A percentile compares a stretch with the other conserved stretches of the same genome.
Conservation (phyloP, 1,139 yeast genomes). For the Hanseniaspora sp. region DNA sequence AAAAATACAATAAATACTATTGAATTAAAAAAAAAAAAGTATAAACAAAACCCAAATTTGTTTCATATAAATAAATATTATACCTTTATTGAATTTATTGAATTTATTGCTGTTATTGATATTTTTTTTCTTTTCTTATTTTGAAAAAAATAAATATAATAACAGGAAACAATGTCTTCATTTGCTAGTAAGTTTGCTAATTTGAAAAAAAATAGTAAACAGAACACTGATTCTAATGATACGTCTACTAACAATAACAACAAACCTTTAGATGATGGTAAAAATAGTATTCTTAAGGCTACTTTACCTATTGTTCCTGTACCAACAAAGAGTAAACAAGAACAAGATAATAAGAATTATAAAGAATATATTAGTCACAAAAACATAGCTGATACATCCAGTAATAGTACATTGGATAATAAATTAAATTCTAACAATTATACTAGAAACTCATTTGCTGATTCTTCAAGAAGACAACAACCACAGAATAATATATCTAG, state of each 20-base stretch:
- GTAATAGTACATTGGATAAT: too few species aligned
- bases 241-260: background rate
- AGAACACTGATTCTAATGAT: background rate
- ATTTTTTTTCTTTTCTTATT: background rate
- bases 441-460: too few species aligned
- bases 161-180: constrained; percentile 7
- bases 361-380: background rate
- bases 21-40: too few species aligned
- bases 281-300: background rate
- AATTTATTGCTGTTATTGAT: background rate
- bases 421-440: too few species aligned
- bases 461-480: too few species aligned
- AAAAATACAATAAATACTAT: too few species aligned
- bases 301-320: constrained; percentile 3
- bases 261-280: background rate
- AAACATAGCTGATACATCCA: too few species aligned
- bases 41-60: too few species aligned
- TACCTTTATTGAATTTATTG: too few species aligned
- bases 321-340: background rate
- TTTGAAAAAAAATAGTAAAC: constrained; percentile 4
- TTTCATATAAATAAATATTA: too few species aligned
- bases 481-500: too few species aligned
- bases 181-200: constrained; percentile 15
- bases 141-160: too few species aligned
- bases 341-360: background rate